Conservation (phyloP, 1,284 basidiomycete genomes). For the Boletus sp. region DNA sequence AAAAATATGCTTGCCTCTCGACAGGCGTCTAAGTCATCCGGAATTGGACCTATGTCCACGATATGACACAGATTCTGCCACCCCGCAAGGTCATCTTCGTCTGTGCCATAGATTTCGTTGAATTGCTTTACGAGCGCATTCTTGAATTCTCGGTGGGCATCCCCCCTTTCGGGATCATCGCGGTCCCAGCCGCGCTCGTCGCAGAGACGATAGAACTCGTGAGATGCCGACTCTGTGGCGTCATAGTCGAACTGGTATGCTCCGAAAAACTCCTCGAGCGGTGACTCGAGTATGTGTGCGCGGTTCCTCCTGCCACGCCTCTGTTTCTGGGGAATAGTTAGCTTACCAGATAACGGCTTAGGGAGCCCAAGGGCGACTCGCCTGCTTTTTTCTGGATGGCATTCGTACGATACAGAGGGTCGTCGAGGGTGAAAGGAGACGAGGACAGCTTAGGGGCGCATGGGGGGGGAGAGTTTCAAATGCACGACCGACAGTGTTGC, state of each 20-base stretch:
- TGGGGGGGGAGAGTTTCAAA: too few species aligned
- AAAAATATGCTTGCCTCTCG: slow-evolving; percentile 10
- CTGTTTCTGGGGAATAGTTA: background rate
- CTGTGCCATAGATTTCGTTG: slow-evolving; percentile 17
- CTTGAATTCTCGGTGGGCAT: slow-evolving; percentile 9
- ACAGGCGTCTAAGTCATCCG: slow-evolving; percentile 7
- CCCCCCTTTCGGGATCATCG: background rate
- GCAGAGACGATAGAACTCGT: slow-evolving; percentile 23
- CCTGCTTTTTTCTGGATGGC: background rate
- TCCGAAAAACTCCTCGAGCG: slow-evolving; percentile 8
- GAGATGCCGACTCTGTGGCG: slow-evolving; percentile 14
- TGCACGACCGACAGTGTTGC: too few species aligned
- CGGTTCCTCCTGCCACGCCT: background rate
- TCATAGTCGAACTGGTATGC: slow-evolving; percentile 11
- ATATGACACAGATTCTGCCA: slow-evolving; percentile 16
- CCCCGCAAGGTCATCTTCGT: background rate
- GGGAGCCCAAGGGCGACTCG: background rate
- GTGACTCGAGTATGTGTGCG: background rate
- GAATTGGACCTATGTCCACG: slow-evolving; percentile 10
- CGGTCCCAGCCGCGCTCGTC: slow-evolving; percentile 9
- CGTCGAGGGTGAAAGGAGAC: too few species aligned
- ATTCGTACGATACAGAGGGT: too few species aligned
- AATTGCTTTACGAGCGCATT: slow-evolving; percentile 18
- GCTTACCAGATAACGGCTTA: background rate
- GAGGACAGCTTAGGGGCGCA: too few species aligned